These are phyloP conservation scores for Kwoniella heveanensis DNA, from an alignment of 768 basidiomycete species.

Conservation along the genomic window DNA sequence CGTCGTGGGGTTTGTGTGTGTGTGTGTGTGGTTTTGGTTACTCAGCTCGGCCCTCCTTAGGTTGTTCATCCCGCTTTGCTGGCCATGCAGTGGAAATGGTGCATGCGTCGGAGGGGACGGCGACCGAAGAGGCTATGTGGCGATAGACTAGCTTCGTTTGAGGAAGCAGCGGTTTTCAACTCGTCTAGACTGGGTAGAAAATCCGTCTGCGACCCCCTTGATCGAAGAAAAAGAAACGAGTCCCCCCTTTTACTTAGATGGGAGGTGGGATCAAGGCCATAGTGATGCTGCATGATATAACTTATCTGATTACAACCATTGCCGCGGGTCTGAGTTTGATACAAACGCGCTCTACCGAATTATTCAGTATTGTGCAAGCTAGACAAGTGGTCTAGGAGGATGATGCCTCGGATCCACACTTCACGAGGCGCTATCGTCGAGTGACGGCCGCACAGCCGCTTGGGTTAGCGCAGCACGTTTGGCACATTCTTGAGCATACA, in stretches of 20 bases:
- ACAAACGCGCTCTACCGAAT: too few species aligned
- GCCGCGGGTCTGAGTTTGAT: too few species aligned
- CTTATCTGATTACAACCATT: not conserved
- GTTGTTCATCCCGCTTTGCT: slow-evolving; percentile 6
- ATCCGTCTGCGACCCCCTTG: slow-evolving; percentile 1
- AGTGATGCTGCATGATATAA: slow-evolving; percentile 11
- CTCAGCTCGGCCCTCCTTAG: not conserved
- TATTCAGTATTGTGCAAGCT: too few species aligned
- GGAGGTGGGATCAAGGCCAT: too few species aligned
- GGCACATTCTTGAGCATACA: too few species aligned
- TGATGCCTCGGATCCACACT: too few species aligned
- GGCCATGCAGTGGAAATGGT: slow-evolving; percentile 8
- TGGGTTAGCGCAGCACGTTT: too few species aligned
- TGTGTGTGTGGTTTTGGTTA: slow-evolving; percentile 3
- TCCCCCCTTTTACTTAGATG: not conserved
- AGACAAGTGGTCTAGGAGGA: too few species aligned
- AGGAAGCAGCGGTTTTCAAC: slow-evolving; percentile 25
- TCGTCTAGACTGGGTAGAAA: slow-evolving; percentile 42
- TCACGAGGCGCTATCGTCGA: too few species aligned
- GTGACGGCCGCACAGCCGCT: too few species aligned
- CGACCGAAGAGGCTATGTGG: slow-evolving; percentile 45
- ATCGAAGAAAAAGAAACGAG: not conserved
- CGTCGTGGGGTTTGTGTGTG: not conserved
- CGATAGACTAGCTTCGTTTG: slow-evolving; percentile 36
- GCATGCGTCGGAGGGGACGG: slow-evolving; percentile 40